Conservation (phyloP, 2,329 filamentous ascomycete species). For the Cercospora janseana region DNA sequence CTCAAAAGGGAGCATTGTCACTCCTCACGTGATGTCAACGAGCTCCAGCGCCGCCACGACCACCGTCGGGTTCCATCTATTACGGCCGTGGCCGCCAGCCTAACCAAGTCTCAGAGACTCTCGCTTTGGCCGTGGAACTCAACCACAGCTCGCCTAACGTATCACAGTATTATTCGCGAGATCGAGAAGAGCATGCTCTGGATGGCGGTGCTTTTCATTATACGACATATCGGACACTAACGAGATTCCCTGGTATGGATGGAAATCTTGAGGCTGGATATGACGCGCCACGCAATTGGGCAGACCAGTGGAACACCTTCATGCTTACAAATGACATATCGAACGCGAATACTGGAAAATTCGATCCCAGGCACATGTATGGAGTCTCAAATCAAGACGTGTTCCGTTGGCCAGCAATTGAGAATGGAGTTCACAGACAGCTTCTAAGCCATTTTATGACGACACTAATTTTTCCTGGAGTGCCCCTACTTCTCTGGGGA, state of each 20-base stretch:
- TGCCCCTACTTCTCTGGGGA: constrained; percentile 59
- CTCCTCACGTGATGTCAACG: too few species aligned
- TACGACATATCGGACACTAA: constrained; percentile 57
- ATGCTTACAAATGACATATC: constrained; percentile 57
- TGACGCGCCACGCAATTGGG: constrained; percentile 53
- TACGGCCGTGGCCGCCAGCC: constrained; percentile 60
- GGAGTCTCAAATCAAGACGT: constrained; percentile 64
- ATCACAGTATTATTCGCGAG: constrained; percentile 50
- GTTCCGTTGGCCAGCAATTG: constrained; percentile 61
- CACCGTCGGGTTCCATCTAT: constrained; percentile 58
- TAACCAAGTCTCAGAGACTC: constrained; percentile 49
- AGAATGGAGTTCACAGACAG: constrained; percentile 54
- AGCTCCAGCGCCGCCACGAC: too few species aligned
- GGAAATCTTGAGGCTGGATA: constrained; percentile 54
- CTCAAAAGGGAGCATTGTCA: too few species aligned
- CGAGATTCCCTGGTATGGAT: constrained; percentile 58
- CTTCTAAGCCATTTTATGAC: constrained; percentile 58
- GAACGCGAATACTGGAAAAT: constrained; percentile 58
- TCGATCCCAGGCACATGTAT: constrained; percentile 63
- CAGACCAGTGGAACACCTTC: constrained; percentile 55
- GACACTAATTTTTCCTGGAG: constrained; percentile 58
- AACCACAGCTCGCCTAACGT: constrained; percentile 45
- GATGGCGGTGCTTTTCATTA: constrained; percentile 63
- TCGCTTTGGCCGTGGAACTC: constrained; percentile 50
- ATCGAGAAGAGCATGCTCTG: constrained; percentile 52